Evolutionary conservation across 371 early-diverging fungal species (phyloP).

Genomic region (Rhizopus microsporus): DNA sequence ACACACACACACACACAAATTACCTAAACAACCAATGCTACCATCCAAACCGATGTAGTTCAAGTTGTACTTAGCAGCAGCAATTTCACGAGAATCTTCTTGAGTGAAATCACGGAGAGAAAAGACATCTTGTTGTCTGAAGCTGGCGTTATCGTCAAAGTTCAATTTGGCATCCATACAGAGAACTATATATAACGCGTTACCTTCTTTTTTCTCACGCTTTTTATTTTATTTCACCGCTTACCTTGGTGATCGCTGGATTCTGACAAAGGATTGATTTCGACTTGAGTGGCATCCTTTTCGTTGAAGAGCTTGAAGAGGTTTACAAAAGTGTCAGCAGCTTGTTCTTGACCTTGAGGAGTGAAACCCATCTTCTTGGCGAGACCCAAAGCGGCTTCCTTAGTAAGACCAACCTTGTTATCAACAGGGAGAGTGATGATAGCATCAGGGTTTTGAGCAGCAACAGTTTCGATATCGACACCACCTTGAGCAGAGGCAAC

Average conservation of each 20-base stretch:
- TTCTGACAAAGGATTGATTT: constrained; percentile 98
- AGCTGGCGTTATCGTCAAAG: constrained; percentile 98
- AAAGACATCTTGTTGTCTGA: constrained; percentile 93
- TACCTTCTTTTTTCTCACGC: neutral
- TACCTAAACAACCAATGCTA: constrained; percentile 71
- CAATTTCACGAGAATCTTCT: constrained; percentile 97
- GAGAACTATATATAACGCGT: constrained; percentile 30
- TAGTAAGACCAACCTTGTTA: constrained; percentile 66
- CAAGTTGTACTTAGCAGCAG: constrained; percentile 93
- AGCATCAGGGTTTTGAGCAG: constrained; percentile 92
- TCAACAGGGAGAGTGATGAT: constrained; percentile 84
- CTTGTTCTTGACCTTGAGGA: constrained; percentile 76
- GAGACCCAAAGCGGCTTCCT: constrained; percentile 66
- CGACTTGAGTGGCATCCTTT: constrained; percentile 97
- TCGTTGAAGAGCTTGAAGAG: constrained; percentile 95
- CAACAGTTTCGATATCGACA: constrained; percentile 96
- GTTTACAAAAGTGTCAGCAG: constrained; percentile 89
- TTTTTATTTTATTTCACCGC: neutral
- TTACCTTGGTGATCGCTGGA: constrained; percentile 83
- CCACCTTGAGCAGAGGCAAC: constrained; percentile 97
- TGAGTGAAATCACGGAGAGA: constrained; percentile 89
- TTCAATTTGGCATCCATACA: constrained; percentile 75
- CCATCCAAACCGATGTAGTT: constrained; percentile 99
- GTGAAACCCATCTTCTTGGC: constrained; percentile 89
- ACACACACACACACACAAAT: constrained; percentile 8